Evolutionary conservation across 139 green algal genomes (phyloP).

Genomic region (Picochlorum sp.): DNA sequence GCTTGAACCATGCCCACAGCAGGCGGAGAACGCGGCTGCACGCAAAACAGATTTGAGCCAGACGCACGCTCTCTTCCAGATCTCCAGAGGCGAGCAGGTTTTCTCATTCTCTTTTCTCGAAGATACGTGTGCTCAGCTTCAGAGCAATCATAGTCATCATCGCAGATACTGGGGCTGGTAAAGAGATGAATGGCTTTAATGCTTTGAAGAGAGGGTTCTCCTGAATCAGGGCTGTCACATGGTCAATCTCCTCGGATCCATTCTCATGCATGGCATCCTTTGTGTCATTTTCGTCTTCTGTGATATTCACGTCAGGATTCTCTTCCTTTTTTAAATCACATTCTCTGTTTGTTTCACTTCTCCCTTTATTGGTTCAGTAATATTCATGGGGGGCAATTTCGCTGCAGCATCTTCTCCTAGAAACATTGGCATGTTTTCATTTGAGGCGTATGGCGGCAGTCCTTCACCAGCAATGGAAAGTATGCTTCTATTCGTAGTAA

Average conservation of each 20-base stretch:
- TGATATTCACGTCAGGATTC: background rate
- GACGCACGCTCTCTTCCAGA: conserved; percentile 26
- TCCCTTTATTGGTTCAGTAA: background rate
- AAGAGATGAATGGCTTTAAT: background rate
- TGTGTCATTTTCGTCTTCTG: background rate
- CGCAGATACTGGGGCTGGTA: background rate
- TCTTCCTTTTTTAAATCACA: background rate
- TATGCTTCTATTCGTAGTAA: conserved; percentile 25
- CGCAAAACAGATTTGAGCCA: conserved; percentile 17
- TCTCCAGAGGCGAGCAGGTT: conserved; percentile 28
- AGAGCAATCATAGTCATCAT: conserved; percentile 30
- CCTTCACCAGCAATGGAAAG: conserved; percentile 18
- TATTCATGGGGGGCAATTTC: background rate
- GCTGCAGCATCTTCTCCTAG: conserved; percentile 10
- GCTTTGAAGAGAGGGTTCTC: background rate
- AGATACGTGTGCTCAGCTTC: conserved; percentile 28
- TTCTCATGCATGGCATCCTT: conserved; percentile 5
- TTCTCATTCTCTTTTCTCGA: conserved; percentile 28
- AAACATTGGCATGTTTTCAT: conserved; percentile 15
- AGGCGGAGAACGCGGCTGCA: background rate
- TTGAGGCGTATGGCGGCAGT: conserved; percentile 24
- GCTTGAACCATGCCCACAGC: background rate
- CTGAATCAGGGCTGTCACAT: background rate
- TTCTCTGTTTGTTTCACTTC: conserved; percentile 8
- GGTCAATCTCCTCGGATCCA: background rate